These are phyloP conservation scores for Quercus wislizeni DNA, from an alignment of 306 rosid species.

Conservation along the genomic window DNA sequence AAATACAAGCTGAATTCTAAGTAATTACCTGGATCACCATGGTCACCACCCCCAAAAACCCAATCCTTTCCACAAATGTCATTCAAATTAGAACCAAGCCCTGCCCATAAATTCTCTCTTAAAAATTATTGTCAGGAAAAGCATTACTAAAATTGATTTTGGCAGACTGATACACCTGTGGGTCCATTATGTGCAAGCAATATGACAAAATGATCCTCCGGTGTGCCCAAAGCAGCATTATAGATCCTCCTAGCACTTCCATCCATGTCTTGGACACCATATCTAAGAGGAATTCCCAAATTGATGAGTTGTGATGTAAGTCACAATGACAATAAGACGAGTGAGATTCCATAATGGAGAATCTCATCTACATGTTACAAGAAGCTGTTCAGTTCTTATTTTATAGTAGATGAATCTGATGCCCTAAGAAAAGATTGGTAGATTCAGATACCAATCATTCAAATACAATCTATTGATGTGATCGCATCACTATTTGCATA, in stretches of 20 bases:
- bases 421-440: conserved; percentile 1
- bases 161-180: conserved; percentile 43
- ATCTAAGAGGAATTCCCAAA: conserved; percentile 28
- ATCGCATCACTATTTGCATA: neutral
- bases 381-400: conserved; percentile 20
- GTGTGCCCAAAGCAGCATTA: conserved; percentile 59
- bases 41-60: conserved; percentile 66
- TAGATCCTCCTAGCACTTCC: conserved; percentile 72
- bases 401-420: neutral
- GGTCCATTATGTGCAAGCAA: conserved; percentile 93
- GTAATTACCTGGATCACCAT: conserved; percentile 82
- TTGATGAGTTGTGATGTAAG: neutral
- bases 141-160: conserved; percentile 3
- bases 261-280: conserved; percentile 61
- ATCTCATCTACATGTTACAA: conserved; percentile 14
- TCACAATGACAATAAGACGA: conserved; percentile 9
- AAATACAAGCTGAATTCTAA: conserved; percentile 5
- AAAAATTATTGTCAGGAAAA: conserved; percentile 1
- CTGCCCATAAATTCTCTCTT: conserved; percentile 36
- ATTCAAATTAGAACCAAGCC: conserved; percentile 78
- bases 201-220: conserved; percentile 58
- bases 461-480: neutral
- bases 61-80: conserved; percentile 98
- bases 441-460: neutral
- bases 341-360: conserved; percentile 12